Base-by-base conservation (phyloP, 1,139 yeast species). In the Taphrina wiesneri region DNA sequence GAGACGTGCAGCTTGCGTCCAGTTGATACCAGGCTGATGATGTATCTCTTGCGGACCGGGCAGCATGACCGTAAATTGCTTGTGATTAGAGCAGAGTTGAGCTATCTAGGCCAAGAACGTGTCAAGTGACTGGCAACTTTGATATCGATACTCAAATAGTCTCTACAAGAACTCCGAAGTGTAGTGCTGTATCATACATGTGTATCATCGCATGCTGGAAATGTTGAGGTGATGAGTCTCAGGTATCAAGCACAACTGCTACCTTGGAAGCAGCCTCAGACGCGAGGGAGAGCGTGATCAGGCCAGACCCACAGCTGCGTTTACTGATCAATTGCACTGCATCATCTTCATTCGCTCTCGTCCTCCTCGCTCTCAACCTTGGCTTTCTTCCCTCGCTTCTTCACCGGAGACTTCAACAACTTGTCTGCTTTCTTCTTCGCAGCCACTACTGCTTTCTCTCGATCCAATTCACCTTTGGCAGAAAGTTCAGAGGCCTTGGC, bases 401-500 rank as follows among this genome's bases (percentile, higher is more conserved):
- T 60, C 32, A 23, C 28, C 32, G 57, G 51, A 2, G 57, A 28
- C 52, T 46, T 45, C 9, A 7, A 34, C 25, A 39, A n/a, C 49
- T 49, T 62, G 43, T 56, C 66, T n/a, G 63, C 65, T 43, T 66
- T 63, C 43, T 57, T 47, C 47, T 63, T 30, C n/a, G 65, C 67
- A 5, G 60, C 63, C 25, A 30, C 56, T n/a, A 39, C 17, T 11
- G 57, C 61, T 45, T 56, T 56, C 45, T 62, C 66, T 13, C 68
- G 63, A 11, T 59, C 63, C 9, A 46, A 49, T 15, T 47, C 63
- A 7, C 68, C 69, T 30, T 46, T 43, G 19, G 21, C 56, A 15
- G 51, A 57, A 66, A 92, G 76, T 66, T 79, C 83, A 28, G 77
- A 79, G 7, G 78, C 73, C 73, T 83, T 87, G 0, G 73, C 80